These are phyloP conservation scores for Stenogyne calaminthoides DNA, from an alignment of 305 asterid genomes.

Conservation along the genomic window DNA sequence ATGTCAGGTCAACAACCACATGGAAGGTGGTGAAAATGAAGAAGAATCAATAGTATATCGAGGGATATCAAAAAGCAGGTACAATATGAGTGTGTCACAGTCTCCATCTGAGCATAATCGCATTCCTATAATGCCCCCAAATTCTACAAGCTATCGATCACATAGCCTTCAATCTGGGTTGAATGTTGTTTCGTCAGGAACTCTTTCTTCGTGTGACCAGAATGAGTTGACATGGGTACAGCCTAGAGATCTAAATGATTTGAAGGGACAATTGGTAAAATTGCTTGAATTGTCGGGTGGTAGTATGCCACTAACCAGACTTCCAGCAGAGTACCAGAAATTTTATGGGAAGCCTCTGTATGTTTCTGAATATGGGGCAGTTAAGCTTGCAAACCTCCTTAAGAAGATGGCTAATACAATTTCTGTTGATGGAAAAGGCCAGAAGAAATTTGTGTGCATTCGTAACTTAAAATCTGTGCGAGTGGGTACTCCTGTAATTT, in stretches of 20 bases:
- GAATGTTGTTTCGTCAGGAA: constrained; percentile 45
- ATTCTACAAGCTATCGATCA: constrained; percentile 42
- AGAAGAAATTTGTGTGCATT: constrained; percentile 54
- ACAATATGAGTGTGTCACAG: constrained; percentile 51
- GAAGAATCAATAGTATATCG: constrained; percentile 84
- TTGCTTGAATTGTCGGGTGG: constrained; percentile 80
- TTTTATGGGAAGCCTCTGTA: constrained; percentile 67
- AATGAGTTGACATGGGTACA: constrained; percentile 70
- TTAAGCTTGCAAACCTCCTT: constrained; percentile 69
- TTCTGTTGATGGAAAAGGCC: constrained; percentile 57
- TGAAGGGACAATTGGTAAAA: constrained; percentile 76
- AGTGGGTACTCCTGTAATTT: constrained; percentile 33
- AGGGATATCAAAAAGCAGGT: constrained; percentile 49
- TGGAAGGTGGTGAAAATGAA: constrained; percentile 56
- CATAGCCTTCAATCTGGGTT: constrained; percentile 42
- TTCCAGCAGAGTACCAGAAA: constrained; percentile 75
- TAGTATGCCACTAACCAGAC: constrained; percentile 58
- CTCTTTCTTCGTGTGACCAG: constrained; percentile 15
- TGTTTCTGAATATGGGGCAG: constrained; percentile 71
- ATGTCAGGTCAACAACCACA: constrained; percentile 43
- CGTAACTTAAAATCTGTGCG: constrained; percentile 38
- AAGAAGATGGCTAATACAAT: constrained; percentile 72
- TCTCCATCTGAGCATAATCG: constrained; percentile 48
- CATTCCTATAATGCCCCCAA: constrained; percentile 40
- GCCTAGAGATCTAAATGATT: constrained; percentile 85